Base-by-base conservation (phyloP, 805 yeast species). In the Monosporozyma unispora region DNA sequence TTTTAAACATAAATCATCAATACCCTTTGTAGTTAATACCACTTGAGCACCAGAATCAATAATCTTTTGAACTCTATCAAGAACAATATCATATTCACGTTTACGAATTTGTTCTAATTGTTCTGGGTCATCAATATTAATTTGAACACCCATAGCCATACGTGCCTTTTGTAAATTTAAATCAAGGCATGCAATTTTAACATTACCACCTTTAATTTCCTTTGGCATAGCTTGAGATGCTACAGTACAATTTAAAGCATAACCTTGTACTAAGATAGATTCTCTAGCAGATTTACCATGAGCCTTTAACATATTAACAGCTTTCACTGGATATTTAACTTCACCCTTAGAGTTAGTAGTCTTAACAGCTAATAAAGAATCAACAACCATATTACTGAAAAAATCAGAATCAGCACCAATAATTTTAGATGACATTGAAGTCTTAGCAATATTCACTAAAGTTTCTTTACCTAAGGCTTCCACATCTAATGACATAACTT, bases 61-160 rank as follows among this genome's bases (percentile, higher is more conserved):
- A 59, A 89, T 84, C 68, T 85, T 89, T 55, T 78, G 76, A 57
- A 89, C 82, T 68, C 89, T 81, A 67, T 89, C 96, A 53, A 86
- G 71, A 28, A 88, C 79, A 54, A 89, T 86, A 41, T 87, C 96
- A 60, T 82, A 81, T 71, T 89, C 97, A 60, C 96, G 79, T 66
- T 86, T 81, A 62, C 96, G 78, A 57, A 89, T 87, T 59, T 87
- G 86, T 72, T 93, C 99, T 58, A 93, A 78, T 70, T 88, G 96
- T 59, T 93, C 96, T 40, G 99, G 99, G 67, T 93, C 97, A 60
- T 87, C 96, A 63, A 93, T 88, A 65, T 90, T 90, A 68, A 93
- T 87, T 68, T 89, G 95, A 48, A 93, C 98, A 49, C 99, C 99
- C 81, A 93, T 81, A 40, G 97, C 96, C 96, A 93, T 88, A 65